Evolutionary conservation across 345 rosid species (phyloP).

Genomic region (Fremontodendron californicum): DNA sequence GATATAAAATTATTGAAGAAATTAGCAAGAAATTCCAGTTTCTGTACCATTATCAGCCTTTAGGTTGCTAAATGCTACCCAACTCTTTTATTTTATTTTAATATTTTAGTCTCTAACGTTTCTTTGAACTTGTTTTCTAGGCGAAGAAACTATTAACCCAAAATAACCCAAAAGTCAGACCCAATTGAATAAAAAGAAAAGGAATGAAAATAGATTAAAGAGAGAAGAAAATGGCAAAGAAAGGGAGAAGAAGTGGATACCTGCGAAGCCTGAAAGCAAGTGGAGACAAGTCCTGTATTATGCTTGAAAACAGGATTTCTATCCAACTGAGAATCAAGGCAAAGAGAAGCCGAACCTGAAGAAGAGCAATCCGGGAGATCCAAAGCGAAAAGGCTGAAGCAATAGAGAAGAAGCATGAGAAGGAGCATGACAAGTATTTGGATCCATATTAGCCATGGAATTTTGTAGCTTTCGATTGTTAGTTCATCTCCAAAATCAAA

Average conservation of each 20-base stretch:
- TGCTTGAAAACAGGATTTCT: not conserved
- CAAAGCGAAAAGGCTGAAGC: slow-evolving; percentile 32
- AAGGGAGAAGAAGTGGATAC: slow-evolving; percentile 9
- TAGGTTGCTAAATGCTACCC: not conserved
- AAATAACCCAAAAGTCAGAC: not conserved
- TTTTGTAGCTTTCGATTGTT: slow-evolving; percentile 40
- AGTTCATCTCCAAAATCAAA: slow-evolving; percentile 51
- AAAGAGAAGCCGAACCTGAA: slow-evolving; percentile 17
- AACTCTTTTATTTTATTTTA: not conserved
- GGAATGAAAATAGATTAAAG: not conserved
- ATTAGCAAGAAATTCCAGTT: not conserved
- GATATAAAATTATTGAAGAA: not conserved
- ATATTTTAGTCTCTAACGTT: not conserved
- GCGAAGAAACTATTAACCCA: not conserved
- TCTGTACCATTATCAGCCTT: not conserved
- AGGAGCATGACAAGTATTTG: slow-evolving; percentile 62
- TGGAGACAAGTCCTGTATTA: not conserved
- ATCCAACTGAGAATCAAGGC: not conserved
- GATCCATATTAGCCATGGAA: slow-evolving; percentile 83
- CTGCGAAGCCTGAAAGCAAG: slow-evolving; percentile 30
- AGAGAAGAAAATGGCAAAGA: not conserved
- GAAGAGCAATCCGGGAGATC: slow-evolving; percentile 17
- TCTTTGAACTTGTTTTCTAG: not conserved
- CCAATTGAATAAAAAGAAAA: not conserved
- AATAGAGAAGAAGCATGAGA: slow-evolving; percentile 54